A percentile compares a stretch with the other conserved stretches of the same genome.
These are phyloP conservation scores for Penicillium sp. DNA, from an alignment of 2,329 filamentous ascomycete species.

Conservation along the genomic window DNA sequence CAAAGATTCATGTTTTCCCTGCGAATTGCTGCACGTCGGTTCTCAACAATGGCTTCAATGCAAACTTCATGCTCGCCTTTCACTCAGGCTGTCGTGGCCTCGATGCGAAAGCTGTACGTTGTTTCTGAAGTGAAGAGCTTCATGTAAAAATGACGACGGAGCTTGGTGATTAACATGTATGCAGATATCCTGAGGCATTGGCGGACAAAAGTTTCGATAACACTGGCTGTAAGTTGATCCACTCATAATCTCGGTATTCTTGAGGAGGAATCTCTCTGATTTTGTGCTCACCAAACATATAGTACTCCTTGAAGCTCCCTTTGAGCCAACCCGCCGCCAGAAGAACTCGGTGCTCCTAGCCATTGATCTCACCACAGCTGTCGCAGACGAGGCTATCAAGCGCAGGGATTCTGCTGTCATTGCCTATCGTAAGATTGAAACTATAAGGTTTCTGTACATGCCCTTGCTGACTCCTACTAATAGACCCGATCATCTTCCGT, in stretches of 20 bases:
- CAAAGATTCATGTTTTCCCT: constrained; percentile 30
- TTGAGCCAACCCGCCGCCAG: constrained; percentile 58
- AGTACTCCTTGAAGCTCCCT: constrained; percentile 72
- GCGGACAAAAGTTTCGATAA: constrained; percentile 95
- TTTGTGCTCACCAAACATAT: constrained; percentile 13
- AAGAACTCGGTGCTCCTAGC: constrained; percentile 76
- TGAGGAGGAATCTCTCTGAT: background rate
- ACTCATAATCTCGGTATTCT: background rate
- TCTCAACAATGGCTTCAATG: constrained; percentile 40
- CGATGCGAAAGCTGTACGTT: constrained; percentile 77
- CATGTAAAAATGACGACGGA: constrained; percentile 10
- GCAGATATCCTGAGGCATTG: constrained; percentile 82
- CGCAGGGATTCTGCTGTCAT: constrained; percentile 78
- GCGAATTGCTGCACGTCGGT: constrained; percentile 25
- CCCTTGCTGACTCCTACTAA: constrained; percentile 1
- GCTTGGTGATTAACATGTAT: constrained; percentile 15
- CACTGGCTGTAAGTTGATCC: constrained; percentile 67
- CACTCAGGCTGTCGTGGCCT: constrained; percentile 69
- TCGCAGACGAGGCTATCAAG: constrained; percentile 85
- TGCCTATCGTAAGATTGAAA: constrained; percentile 72
- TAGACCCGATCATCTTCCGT: constrained; percentile 95
- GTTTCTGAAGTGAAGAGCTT: constrained; percentile 14
- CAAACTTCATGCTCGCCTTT: constrained; percentile 59
- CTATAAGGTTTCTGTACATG: constrained; percentile 3
- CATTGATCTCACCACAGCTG: constrained; percentile 85